Percentiles rank a stretch among this genome's conserved stretches.
phyloP scores from a whole-genome alignment of 495 filamentous ascomycete species.

The Penicillium desertorum region DNA sequence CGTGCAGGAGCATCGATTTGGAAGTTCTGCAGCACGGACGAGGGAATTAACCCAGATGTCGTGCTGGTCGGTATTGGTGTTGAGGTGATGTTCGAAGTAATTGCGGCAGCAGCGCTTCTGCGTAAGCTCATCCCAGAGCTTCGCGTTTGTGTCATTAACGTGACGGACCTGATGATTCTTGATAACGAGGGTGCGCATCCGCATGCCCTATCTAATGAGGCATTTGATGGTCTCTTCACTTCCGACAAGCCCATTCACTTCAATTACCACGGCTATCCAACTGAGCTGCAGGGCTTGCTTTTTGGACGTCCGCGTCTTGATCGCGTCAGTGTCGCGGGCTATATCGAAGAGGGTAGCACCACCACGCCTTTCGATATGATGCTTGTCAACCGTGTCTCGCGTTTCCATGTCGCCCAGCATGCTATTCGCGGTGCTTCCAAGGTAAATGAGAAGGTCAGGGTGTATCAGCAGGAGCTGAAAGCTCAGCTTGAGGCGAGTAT shows the following conservation, averaged over 20 bases:
- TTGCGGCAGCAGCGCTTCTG: constrained; percentile 62
- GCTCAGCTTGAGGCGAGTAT: constrained; percentile 52
- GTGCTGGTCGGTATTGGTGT: constrained; percentile 70
- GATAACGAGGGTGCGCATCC: constrained; percentile 60
- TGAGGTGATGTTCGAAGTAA: constrained; percentile 69
- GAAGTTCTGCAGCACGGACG: constrained; percentile 62
- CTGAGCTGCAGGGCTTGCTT: constrained; percentile 62
- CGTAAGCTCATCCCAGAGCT: constrained; percentile 52
- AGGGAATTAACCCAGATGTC: constrained; percentile 61
- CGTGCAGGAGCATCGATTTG: constrained; percentile 62
- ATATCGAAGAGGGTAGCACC: constrained; percentile 69
- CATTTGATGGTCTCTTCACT: constrained; percentile 62
- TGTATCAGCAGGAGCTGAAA: constrained; percentile 47
- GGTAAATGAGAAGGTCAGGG: constrained; percentile 51
- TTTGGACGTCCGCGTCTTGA: constrained; percentile 56
- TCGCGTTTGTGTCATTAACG: constrained; percentile 65
- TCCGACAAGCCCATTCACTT: constrained; percentile 59
- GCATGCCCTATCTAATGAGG: constrained; percentile 55
- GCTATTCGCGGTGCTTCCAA: constrained; percentile 54
- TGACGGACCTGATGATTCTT: constrained; percentile 72
- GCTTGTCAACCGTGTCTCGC: constrained; percentile 61
- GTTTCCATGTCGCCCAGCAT: constrained; percentile 61
- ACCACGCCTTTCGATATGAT: constrained; percentile 78
- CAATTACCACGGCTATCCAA: constrained; percentile 71
- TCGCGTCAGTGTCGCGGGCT: constrained; percentile 59